Base-by-base conservation (phyloP, 371 early-diverging fungal genomes). In the Rhizopus arrhizus region DNA sequence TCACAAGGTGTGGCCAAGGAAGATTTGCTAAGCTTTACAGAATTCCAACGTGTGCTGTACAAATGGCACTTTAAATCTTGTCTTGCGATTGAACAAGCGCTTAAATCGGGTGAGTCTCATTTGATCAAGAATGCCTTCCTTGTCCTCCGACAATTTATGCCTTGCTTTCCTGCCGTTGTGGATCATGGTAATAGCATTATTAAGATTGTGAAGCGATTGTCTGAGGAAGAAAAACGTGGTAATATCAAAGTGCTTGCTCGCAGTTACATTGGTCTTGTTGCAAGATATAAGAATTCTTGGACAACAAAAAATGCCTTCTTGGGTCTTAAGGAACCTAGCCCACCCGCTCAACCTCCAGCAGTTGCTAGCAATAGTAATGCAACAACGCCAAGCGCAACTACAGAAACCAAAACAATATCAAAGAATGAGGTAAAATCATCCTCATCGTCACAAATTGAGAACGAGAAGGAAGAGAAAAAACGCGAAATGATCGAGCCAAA, bases 31-130 rank as follows among this genome's bases (percentile, higher is more conserved):
- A 73, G 79, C 22, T 87, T 78, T 59, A 78, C 83, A 9, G 89
- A 89, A 8, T 94, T 91, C 69, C 78, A 88, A 16, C 79, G 84
- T 32, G 86, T 87, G 1, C 80, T 91, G 66, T 79, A 83, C 66
- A 93, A 91, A 61, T 94, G 93, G 93, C 92, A 94, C 59, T 65
- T 80, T 16, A 82, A 80, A 42, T 61, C 91, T 8, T 82, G 74
- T 50, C 12, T 61, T 12, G 67, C 61, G 0, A 66, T 79, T 54
- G 69, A 72, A 28, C 77, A 84, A 66, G 74, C 86, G 15, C 64
- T 93, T 7, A 74, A 77, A 13, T 89, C 89, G 0, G 75, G 72
- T 7, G 90, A 92, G 61, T 82, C 85, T 41, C 85, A 88, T 64
- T 82, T 85, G 56, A 86, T 89, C 60, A 85, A 89, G 11, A 93